phyloP scores from a whole-genome alignment of 768 basidiomycete species.

The Russula virescens region DNA sequence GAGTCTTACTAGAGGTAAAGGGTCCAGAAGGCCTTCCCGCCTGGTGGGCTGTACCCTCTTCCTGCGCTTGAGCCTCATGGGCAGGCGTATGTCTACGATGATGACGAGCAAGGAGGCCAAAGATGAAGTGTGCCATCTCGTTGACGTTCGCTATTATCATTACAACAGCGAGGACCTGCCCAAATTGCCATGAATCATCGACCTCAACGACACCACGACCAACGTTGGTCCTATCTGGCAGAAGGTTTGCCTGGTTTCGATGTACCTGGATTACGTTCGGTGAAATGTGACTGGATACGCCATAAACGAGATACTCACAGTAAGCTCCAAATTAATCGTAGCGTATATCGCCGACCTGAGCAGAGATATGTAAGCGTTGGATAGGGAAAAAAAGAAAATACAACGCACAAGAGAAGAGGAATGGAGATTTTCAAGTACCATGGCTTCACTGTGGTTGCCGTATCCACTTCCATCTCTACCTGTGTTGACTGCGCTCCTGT shows the following conservation, averaged over 20 bases:
- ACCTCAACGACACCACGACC: background rate
- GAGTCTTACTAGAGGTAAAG: background rate
- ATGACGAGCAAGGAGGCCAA: background rate
- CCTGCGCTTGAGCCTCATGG: background rate
- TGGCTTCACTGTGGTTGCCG: too few species aligned
- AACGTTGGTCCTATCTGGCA: background rate
- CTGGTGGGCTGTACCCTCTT: background rate
- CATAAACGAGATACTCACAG: background rate
- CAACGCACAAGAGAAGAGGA: conserved; percentile 7
- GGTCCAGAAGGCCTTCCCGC: background rate
- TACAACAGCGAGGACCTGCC: conserved; percentile 16
- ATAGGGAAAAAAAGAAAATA: background rate
- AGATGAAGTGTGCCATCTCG: conserved; percentile 8
- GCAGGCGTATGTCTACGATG: background rate
- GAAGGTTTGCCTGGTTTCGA: background rate
- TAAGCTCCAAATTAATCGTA: conserved; percentile 15
- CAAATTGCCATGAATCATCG: conserved; percentile 11
- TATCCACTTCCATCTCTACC: background rate
- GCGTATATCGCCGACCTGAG: conserved; percentile 15
- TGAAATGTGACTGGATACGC: background rate
- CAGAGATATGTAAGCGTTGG: background rate
- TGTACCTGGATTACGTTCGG: conserved; percentile 6
- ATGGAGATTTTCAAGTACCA: conserved; percentile 8
- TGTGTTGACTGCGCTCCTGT: background rate
- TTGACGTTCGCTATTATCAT: conserved; percentile 16